These are phyloP conservation scores for Trichoderma sp. DNA, from an alignment of 2,329 filamentous ascomycete species.

Conservation along the genomic window DNA sequence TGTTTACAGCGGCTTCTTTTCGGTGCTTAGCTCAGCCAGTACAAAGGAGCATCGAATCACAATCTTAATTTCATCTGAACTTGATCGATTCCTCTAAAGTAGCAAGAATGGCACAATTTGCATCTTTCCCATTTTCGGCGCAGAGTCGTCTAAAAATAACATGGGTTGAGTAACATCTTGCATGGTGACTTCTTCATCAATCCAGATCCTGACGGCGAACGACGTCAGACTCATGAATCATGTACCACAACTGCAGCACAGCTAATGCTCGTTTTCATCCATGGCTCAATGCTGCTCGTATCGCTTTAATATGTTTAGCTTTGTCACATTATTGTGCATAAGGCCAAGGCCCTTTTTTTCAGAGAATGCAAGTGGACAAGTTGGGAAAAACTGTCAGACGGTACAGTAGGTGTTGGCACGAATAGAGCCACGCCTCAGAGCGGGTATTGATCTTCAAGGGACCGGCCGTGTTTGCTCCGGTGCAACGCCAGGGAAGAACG, in stretches of 20 bases:
- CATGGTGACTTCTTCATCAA: not conserved
- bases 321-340: constrained; percentile 18
- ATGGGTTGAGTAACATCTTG: not conserved
- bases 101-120: not conserved
- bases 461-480: not conserved
- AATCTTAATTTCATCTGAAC: not conserved
- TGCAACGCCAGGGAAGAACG: not conserved
- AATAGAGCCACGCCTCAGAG: not conserved
- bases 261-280: not conserved
- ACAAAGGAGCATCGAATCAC: not conserved
- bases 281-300: not conserved
- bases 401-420: not conserved
- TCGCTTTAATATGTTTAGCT: not conserved
- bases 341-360: not conserved
- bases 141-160: not conserved
- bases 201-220: not conserved
- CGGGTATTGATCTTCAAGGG: not conserved
- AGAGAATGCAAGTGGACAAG: not conserved
- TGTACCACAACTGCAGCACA: not conserved
- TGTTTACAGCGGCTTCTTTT: not conserved
- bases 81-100: not conserved
- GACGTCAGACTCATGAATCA: not conserved
- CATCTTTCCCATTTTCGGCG: not conserved
- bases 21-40: not conserved
- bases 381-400: too few species aligned